Evolutionary conservation across 306 rosid species (phyloP).

Genomic region (Ormosia semicastrata): DNA sequence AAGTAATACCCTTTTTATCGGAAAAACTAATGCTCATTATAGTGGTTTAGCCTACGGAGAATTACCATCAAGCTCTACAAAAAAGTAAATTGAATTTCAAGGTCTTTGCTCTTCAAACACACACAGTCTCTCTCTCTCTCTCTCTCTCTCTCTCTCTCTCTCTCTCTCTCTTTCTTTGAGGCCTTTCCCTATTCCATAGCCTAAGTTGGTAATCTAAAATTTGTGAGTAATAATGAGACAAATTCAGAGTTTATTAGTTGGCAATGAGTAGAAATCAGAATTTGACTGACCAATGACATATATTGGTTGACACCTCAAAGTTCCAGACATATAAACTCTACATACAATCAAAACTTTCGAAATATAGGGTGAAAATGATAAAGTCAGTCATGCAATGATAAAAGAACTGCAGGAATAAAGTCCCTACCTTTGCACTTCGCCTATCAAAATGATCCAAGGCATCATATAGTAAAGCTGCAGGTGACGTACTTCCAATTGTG

Average conservation of each 20-base stretch:
- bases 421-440: constrained; percentile 90
- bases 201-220: no score
- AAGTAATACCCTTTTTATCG: no score
- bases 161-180: background rate
- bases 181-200: no score
- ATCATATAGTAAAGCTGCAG: constrained; percentile 91
- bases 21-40: background rate
- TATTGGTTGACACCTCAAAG: constrained; percentile 14
- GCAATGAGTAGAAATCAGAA: no score
- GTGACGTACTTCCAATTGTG: constrained; percentile 93
- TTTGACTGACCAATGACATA: background rate
- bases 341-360: background rate
- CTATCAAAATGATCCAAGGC: constrained; percentile 98
- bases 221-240: no score
- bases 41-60: constrained; percentile 1
- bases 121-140: no score
- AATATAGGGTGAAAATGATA: background rate
- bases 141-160: background rate
- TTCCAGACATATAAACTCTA: background rate
- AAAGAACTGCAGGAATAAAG: constrained; percentile 14
- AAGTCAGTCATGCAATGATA: constrained; percentile 2
- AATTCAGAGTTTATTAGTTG: no score
- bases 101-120: no score
- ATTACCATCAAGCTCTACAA: no score
- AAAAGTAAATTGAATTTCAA: no score